Percentiles rank a stretch among this genome's conserved stretches.
These are phyloP conservation scores for Colletotrichum horii DNA, from an alignment of 2,329 filamentous ascomycete species.

Conservation along the genomic window DNA sequence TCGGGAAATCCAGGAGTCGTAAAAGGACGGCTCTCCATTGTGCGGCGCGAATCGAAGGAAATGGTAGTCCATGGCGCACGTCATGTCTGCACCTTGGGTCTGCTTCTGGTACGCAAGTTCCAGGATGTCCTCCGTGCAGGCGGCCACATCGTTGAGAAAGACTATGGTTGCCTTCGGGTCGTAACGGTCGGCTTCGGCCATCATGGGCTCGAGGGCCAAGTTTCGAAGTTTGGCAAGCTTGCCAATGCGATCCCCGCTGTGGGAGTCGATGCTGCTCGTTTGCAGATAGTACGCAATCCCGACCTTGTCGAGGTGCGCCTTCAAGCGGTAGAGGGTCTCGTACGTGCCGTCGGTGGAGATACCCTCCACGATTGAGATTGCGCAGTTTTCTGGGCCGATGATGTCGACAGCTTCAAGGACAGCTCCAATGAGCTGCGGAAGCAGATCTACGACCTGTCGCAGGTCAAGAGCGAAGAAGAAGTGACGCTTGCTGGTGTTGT, in stretches of 20 bases:
- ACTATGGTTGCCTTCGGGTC: conserved; percentile 44
- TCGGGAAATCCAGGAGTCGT: conserved; percentile 62
- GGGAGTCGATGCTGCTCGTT: conserved; percentile 48
- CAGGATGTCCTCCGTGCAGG: conserved; percentile 60
- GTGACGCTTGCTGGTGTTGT: conserved; percentile 16
- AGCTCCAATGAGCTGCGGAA: conserved; percentile 57
- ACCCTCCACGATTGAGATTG: conserved; percentile 61
- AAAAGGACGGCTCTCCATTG: conserved; percentile 50
- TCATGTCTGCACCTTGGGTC: conserved; percentile 57
- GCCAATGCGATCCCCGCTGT: conserved; percentile 46
- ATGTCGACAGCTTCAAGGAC: conserved; percentile 54
- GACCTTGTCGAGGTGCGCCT: conserved; percentile 42
- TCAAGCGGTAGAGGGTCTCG: conserved; percentile 51
- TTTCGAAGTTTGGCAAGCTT: conserved; percentile 58
- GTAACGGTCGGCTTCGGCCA: conserved; percentile 29
- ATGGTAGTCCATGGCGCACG: conserved; percentile 65
- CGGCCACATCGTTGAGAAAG: conserved; percentile 60
- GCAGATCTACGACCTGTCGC: conserved; percentile 45
- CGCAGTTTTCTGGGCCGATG: conserved; percentile 55
- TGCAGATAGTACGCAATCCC: conserved; percentile 47
- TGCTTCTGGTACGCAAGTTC: conserved; percentile 47
- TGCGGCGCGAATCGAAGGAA: conserved; percentile 31
- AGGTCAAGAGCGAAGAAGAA: conserved; percentile 62
- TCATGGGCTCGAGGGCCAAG: conserved; percentile 53
- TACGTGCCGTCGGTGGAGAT: conserved; percentile 59